These are phyloP conservation scores for Perkinsus olseni DNA, from an alignment of 169 alveolate genomes.

Conservation along the genomic window DNA sequence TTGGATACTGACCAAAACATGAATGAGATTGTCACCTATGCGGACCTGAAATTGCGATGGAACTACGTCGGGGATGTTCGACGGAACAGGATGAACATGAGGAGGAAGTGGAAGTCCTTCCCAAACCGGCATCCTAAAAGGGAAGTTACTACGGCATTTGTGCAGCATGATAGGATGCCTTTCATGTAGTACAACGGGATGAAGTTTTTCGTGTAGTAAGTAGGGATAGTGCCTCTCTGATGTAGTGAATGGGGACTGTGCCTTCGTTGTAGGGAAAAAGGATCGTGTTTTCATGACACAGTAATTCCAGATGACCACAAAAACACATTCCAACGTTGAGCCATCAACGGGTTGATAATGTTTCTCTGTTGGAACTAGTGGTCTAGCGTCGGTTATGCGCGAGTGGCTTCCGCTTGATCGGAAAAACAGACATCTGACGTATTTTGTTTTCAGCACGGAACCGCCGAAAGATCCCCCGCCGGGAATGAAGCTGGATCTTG, in stretches of 20 bases:
- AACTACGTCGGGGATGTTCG: neutral
- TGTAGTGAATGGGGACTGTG: neutral
- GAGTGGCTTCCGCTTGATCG: no score
- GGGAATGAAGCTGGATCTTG: neutral
- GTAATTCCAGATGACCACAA: no score
- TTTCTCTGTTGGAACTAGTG: no score
- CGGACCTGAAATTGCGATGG: slow-evolving; percentile 11
- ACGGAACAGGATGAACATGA: neutral
- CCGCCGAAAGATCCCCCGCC: neutral
- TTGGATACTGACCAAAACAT: neutral
- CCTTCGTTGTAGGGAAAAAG: no score
- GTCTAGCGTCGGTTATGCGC: no score
- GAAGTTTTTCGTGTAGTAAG: no score
- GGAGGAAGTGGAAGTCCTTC: neutral
- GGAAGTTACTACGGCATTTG: neutral
- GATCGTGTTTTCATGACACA: no score
- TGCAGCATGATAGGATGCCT: neutral
- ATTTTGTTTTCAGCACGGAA: no score
- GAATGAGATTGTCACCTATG: neutral
- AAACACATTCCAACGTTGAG: no score
- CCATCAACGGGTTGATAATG: no score
- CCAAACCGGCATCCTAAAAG: neutral
- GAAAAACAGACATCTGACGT: no score
- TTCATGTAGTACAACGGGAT: slow-evolving; percentile 7
- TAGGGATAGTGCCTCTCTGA: neutral